Evolutionary conservation across 768 basidiomycete species (phyloP).

Genomic region (Tulasnella sp.): DNA sequence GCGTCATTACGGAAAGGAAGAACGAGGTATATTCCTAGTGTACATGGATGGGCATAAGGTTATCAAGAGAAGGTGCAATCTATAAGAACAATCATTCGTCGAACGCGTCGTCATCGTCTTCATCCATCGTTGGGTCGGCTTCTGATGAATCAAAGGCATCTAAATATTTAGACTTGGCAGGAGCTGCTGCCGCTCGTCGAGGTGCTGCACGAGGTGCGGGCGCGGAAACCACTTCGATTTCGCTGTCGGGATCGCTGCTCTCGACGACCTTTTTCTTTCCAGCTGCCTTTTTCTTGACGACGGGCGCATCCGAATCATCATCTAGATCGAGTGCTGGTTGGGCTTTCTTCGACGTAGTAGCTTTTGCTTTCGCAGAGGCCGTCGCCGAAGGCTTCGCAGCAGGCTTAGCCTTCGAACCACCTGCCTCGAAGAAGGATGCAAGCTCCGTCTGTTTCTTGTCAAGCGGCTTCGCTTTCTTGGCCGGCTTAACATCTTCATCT

Average conservation of each 20-base stretch:
- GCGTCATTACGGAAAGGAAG: background rate
- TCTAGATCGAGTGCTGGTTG: conserved; percentile 43
- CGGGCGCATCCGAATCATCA: conserved; percentile 45
- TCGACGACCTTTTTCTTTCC: conserved; percentile 21
- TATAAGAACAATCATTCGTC: background rate
- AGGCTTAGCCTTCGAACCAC: conserved; percentile 50
- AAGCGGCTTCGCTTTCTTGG: conserved; percentile 49
- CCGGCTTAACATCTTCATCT: conserved; percentile 44
- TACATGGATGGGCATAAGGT: background rate
- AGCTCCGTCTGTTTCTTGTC: conserved; percentile 42
- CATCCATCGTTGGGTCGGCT: conserved; percentile 1
- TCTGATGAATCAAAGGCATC: background rate
- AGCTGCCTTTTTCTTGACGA: conserved; percentile 19
- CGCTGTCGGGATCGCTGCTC: conserved; percentile 21
- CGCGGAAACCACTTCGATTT: background rate
- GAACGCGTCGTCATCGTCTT: conserved; percentile 3
- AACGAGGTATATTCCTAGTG: background rate
- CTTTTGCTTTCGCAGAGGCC: conserved; percentile 7
- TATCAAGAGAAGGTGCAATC: background rate
- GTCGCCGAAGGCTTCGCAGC: conserved; percentile 28
- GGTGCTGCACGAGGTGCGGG: conserved; percentile 6
- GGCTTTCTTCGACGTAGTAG: conserved; percentile 38
- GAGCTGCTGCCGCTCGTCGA: conserved; percentile 27
- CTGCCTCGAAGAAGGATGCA: conserved; percentile 58
- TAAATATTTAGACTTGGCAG: conserved; percentile 9